Evolutionary conservation across 305 asterid species (phyloP).

Genomic region (Coffea humblotiana): DNA sequence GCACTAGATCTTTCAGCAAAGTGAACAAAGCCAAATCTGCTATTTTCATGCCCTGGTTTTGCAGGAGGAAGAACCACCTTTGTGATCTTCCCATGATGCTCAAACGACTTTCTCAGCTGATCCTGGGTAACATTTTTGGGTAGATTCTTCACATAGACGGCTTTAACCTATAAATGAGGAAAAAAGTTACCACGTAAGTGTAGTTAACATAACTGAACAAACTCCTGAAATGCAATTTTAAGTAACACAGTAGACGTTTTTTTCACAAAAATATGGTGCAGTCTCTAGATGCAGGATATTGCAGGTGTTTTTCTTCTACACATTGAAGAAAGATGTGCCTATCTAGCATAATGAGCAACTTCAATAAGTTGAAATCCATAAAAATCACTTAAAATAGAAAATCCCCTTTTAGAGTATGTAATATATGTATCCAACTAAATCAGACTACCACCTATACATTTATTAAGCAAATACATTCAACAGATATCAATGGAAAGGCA

Average conservation of each 20-base stretch:
- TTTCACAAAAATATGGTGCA: neutral
- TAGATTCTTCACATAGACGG: constrained; percentile 86
- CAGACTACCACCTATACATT: neutral
- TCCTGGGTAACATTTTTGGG: constrained; percentile 77
- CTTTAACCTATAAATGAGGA: constrained; percentile 60
- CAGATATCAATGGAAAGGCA: neutral
- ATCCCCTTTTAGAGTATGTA: neutral
- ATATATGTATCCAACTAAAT: neutral
- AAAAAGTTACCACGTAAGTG: neutral
- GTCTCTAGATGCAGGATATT: neutral
- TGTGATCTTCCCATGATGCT: constrained; percentile 76
- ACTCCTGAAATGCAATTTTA: neutral
- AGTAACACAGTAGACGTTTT: neutral
- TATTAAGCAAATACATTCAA: neutral
- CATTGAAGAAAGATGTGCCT: neutral
- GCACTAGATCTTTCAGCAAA: constrained; percentile 84
- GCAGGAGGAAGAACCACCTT: constrained; percentile 95
- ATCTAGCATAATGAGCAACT: neutral
- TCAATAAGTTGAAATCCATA: neutral
- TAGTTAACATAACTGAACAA: neutral
- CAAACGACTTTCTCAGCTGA: constrained; percentile 73
- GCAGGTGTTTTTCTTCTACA: neutral
- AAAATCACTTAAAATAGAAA: neutral
- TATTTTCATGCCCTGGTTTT: constrained; percentile 84
- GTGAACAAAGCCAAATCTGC: constrained; percentile 91